Conservation (phyloP, 192 early-diverging fungal species). For the Gorgonomyces haynaldii region DNA sequence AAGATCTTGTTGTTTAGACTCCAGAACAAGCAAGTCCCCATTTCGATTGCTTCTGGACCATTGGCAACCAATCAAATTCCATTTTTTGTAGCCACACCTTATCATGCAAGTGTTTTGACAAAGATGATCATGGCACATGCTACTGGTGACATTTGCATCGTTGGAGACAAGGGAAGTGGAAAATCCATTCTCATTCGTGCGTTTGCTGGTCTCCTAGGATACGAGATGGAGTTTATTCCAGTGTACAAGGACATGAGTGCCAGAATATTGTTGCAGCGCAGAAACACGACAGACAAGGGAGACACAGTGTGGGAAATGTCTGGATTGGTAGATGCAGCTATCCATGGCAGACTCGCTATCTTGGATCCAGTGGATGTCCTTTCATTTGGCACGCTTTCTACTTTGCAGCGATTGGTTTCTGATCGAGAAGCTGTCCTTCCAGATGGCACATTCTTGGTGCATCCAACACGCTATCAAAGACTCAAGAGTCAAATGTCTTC, state of each 20-base stretch:
- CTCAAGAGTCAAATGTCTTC: conserved; percentile 35
- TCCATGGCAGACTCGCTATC: conserved; percentile 59
- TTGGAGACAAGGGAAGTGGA: conserved; percentile 63
- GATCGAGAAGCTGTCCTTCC: conserved; percentile 62
- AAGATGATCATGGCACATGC: conserved; percentile 4
- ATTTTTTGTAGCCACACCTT: not conserved
- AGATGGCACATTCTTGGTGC: conserved; percentile 48
- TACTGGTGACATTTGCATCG: conserved; percentile 48
- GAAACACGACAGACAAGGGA: conserved; percentile 56
- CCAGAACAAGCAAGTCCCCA: not conserved
- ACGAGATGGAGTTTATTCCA: conserved; percentile 58
- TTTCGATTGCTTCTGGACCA: not conserved
- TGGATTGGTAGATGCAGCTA: conserved; percentile 56
- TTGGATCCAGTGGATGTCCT: conserved; percentile 64
- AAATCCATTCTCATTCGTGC: conserved; percentile 57
- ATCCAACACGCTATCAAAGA: conserved; percentile 37
- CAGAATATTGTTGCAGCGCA: conserved; percentile 62
- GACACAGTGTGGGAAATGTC: conserved; percentile 70
- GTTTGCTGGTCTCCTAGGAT: conserved; percentile 43
- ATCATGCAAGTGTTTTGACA: not conserved
- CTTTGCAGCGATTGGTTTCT: conserved; percentile 48
- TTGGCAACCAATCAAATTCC: not conserved
- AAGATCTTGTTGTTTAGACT: not conserved
- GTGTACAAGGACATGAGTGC: conserved; percentile 74
- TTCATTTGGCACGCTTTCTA: conserved; percentile 56